Base-by-base conservation (phyloP, 805 yeast species). In the Candida nitratophila region DNA sequence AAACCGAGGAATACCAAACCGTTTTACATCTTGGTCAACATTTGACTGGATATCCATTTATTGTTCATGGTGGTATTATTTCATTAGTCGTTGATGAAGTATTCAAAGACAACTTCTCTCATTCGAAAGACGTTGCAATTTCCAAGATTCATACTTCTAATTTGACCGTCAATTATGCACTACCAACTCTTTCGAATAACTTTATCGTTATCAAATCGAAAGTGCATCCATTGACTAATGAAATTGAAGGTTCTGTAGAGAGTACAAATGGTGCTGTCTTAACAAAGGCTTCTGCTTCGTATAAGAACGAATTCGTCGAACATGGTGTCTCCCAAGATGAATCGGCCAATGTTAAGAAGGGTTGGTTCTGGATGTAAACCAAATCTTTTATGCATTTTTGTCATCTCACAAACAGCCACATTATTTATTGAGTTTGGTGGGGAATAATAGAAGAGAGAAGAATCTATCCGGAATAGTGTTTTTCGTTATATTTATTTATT, bases 31-130 rank as follows among this genome's bases (percentile, higher is more conserved):
- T 84, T 42, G 96, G 97, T 0, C 78, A 82, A 56, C 75, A 74
- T 48, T 61, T 89, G 19, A 81, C 91, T 37, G 97, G 97, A 1
- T 89, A 83, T 58, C 97, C 96, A 2, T 82, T 86, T 53, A 64
- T 90, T 17, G 74, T 87, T 3, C 97, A 89, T 58, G 97, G 97
- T 3, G 97, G 97, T 0, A 76, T 90, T 26, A 59, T 89, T 27
- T 95, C 90, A 9, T 81, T 95, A 0, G 66, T 89, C 1, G 65
- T 88, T 44, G 93, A 87, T 55, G 96, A 89, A 52, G 73, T 84
- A 7, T 74, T 82, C 65, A 80, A 81, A 50, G 43, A 55, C 15
- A 49, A 52, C 34, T 51, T 59, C 20, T 50, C 53, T 11, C 72
- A 72, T 19, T 57, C 59, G 20, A 40, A 59, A 5, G 17, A 27